phyloP scores from a whole-genome alignment of 2,329 filamentous ascomycete species.

The Alternaria rosae region DNA sequence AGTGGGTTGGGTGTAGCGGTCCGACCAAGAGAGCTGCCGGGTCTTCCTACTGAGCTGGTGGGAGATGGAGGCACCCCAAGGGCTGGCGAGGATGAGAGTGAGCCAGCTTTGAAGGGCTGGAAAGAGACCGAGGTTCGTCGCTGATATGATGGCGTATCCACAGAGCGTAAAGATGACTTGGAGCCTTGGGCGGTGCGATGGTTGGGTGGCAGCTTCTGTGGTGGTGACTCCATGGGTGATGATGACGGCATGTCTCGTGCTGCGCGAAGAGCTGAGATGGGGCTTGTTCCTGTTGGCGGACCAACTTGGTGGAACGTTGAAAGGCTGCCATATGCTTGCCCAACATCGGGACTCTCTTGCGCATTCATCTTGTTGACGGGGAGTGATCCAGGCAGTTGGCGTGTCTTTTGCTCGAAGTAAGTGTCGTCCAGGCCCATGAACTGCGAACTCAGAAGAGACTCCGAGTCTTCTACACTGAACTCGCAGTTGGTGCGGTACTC shows the following conservation, averaged over 20 bases:
- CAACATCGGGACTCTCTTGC: constrained; percentile 64
- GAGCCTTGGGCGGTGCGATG: constrained; percentile 56
- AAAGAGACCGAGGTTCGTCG: constrained; percentile 87
- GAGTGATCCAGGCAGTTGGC: constrained; percentile 75
- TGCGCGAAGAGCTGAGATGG: constrained; percentile 81
- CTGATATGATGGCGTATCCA: constrained; percentile 61
- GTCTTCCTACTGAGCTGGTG: constrained; percentile 56
- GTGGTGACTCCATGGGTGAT: constrained; percentile 60
- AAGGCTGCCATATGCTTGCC: constrained; percentile 86
- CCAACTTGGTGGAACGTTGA: constrained; percentile 87
- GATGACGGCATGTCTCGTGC: constrained; percentile 64
- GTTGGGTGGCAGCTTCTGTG: constrained; percentile 58
- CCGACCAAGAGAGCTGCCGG: constrained; percentile 33
- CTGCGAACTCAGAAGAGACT: constrained; percentile 87
- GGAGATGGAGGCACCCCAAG: constrained; percentile 62
- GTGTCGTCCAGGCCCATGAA: constrained; percentile 93
- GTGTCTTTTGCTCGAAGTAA: constrained; percentile 78
- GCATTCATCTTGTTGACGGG: constrained; percentile 65
- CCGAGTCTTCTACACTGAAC: constrained; percentile 90
- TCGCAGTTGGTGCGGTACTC: constrained; percentile 88
- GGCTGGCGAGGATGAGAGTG: constrained; percentile 87
- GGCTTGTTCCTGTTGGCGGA: constrained; percentile 78
- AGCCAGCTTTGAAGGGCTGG: constrained; percentile 95
- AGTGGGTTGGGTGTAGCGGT: constrained; percentile 34
- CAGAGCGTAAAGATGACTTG: constrained; percentile 59